A percentile compares a stretch with the other conserved stretches of the same genome.
These are phyloP conservation scores for Clarireedia monteithiana DNA, from an alignment of 2,329 filamentous ascomycete species.

Conservation along the genomic window DNA sequence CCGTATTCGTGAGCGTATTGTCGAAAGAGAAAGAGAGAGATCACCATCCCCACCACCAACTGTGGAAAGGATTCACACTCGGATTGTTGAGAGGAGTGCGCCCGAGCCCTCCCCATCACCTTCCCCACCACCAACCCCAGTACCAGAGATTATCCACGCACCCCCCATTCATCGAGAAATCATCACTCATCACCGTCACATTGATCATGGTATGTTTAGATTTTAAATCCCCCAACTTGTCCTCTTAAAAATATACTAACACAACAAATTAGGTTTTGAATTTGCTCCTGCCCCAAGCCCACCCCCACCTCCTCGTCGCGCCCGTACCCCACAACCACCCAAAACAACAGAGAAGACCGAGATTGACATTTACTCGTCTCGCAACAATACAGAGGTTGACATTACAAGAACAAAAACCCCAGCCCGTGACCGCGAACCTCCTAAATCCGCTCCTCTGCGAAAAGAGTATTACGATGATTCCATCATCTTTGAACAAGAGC, in stretches of 20 bases:
- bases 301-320: constrained; percentile 13
- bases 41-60: constrained; percentile 23
- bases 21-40: constrained; percentile 23
- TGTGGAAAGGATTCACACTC: constrained; percentile 21
- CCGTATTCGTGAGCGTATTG: constrained; percentile 23
- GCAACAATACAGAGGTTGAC: constrained; percentile 49
- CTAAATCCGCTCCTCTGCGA: constrained; percentile 13
- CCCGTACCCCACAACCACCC: constrained; percentile 23
- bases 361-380: constrained; percentile 52
- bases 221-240: neutral
- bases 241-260: neutral
- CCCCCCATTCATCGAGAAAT: constrained; percentile 83
- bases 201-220: constrained; percentile 66
- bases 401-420: constrained; percentile 31
- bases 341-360: constrained; percentile 40
- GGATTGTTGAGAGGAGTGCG: constrained; percentile 17
- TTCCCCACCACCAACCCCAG: constrained; percentile 16
- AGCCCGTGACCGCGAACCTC: constrained; percentile 16
- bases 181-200: constrained; percentile 72
- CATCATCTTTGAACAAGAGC: constrained; percentile 47
- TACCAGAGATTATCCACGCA: constrained; percentile 53
- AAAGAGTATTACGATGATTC: constrained; percentile 54
- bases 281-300: constrained; percentile 14
- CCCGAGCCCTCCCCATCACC: constrained; percentile 22
- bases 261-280: constrained; percentile 24